Evolutionary conservation across 1,284 basidiomycete genomes (phyloP).

Genomic region (Apiotrichum siamense): DNA sequence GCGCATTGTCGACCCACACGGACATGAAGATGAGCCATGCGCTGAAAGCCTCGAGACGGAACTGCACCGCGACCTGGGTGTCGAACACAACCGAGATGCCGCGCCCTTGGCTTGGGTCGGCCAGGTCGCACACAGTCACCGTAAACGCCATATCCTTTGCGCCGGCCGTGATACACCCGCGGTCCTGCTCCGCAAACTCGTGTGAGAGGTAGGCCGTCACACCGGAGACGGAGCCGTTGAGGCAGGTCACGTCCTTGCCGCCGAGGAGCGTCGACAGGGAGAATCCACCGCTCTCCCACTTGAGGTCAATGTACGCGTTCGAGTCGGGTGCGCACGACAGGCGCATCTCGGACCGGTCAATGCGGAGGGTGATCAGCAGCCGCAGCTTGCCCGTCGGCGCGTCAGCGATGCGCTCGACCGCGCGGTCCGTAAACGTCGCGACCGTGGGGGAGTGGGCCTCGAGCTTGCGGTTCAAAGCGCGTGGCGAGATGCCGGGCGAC

Average conservation of each 20-base stretch:
- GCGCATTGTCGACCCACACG: constrained; percentile 41
- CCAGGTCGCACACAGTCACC: constrained; percentile 21
- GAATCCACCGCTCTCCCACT: constrained; percentile 90
- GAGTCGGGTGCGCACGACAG: constrained; percentile 82
- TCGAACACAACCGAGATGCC: constrained; percentile 51
- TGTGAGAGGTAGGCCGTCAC: constrained; percentile 69
- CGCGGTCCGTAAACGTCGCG: constrained; percentile 11
- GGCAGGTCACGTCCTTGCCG: constrained; percentile 57
- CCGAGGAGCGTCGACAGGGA: constrained; percentile 68
- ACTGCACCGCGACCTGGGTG: constrained; percentile 34
- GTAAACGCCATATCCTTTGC: constrained; percentile 43
- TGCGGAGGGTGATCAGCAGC: constrained; percentile 66
- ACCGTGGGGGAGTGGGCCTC: background rate
- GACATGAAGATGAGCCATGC: constrained; percentile 41
- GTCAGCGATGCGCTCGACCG: constrained; percentile 9
- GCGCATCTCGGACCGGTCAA: constrained; percentile 76
- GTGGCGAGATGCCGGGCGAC: background rate
- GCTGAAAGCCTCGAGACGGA: constrained; percentile 39
- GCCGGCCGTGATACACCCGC: constrained; percentile 38
- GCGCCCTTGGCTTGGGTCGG: constrained; percentile 43
- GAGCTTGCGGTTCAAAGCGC: background rate
- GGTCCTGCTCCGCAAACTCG: constrained; percentile 50
- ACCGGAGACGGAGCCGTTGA: constrained; percentile 71
- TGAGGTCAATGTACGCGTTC: constrained; percentile 73
- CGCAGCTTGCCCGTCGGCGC: constrained; percentile 21